Evolutionary conservation across 176 grass and related monocot species (phyloP).

Genomic region (Eleusine coracana): DNA sequence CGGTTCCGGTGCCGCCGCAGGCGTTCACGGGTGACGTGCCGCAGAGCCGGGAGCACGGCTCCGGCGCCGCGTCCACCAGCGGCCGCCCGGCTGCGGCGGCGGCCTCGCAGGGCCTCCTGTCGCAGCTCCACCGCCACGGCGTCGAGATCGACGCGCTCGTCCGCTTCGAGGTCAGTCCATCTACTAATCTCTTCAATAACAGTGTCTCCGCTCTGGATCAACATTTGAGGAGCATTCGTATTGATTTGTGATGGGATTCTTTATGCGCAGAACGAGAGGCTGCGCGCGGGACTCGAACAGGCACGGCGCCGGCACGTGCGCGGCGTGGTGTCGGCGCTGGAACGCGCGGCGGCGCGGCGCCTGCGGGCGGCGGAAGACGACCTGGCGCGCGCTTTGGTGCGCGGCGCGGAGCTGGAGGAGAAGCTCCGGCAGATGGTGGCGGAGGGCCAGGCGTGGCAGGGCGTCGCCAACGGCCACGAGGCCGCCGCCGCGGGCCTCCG

Average conservation of each 20-base stretch:
- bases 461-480: constrained; percentile 35
- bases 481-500: constrained; percentile 45
- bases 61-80: constrained; percentile 41
- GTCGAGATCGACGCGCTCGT: constrained; percentile 66
- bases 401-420: neutral
- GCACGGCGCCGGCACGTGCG: constrained; percentile 52
- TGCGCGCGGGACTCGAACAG: constrained; percentile 50
- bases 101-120: constrained; percentile 30
- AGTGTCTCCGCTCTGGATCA: too few relatives aligned
- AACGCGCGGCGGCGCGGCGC: constrained; percentile 12
- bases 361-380: neutral
- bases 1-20: neutral
- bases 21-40: neutral
- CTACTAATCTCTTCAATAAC: too few relatives aligned
- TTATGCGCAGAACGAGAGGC: constrained; percentile 48
- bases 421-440: neutral
- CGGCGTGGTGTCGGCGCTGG: constrained; percentile 35
- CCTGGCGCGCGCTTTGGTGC: neutral
- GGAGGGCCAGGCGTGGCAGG: constrained; percentile 39
- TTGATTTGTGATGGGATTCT: neutral
- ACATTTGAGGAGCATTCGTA: too few relatives aligned
- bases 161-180: constrained; percentile 48
- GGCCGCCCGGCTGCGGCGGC: constrained; percentile 18
- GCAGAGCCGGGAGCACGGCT: neutral
- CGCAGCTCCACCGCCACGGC: constrained; percentile 56